Evolutionary conservation across 768 basidiomycete genomes (phyloP).

Genomic region (Rhizopogon vulgaris): DNA sequence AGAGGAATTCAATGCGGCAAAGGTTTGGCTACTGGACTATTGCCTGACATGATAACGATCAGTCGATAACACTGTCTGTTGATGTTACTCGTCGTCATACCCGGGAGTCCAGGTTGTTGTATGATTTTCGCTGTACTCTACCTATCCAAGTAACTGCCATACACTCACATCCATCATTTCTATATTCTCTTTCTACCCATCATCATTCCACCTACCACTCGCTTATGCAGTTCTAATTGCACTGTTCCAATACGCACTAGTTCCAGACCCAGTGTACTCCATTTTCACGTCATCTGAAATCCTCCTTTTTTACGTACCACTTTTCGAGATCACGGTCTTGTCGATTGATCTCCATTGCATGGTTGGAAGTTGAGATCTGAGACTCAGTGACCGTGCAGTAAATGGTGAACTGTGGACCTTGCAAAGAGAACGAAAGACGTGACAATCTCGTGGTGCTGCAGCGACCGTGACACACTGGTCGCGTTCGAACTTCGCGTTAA

Average conservation of each 20-base stretch:
- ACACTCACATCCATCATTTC: background rate
- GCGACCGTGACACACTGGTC: conserved; percentile 2
- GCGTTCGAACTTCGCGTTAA: conserved; percentile 13
- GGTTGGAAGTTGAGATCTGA: no score
- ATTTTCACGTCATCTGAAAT: conserved; percentile 17
- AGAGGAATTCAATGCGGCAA: conserved; percentile 63
- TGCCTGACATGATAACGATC: background rate
- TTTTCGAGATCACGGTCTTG: background rate
- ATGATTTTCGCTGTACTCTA: conserved; percentile 1
- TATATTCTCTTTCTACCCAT: conserved; percentile 8
- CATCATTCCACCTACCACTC: conserved; percentile 11
- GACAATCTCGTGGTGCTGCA: no score
- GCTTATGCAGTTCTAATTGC: background rate
- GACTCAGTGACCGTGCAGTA: background rate
- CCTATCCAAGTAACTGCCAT: conserved; percentile 2
- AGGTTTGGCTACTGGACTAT: conserved; percentile 54
- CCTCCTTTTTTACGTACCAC: background rate
- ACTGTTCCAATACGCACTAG: conserved; percentile 17
- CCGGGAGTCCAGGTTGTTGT: conserved; percentile 1
- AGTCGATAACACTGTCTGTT: background rate
- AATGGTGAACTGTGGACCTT: background rate
- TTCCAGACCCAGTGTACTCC: conserved; percentile 16
- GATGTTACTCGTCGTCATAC: background rate
- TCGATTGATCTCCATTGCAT: background rate
- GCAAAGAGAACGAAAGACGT: background rate